Conservation (phyloP, 2,329 filamentous ascomycete genomes). For the Fusarium pseudocircinatum region DNA sequence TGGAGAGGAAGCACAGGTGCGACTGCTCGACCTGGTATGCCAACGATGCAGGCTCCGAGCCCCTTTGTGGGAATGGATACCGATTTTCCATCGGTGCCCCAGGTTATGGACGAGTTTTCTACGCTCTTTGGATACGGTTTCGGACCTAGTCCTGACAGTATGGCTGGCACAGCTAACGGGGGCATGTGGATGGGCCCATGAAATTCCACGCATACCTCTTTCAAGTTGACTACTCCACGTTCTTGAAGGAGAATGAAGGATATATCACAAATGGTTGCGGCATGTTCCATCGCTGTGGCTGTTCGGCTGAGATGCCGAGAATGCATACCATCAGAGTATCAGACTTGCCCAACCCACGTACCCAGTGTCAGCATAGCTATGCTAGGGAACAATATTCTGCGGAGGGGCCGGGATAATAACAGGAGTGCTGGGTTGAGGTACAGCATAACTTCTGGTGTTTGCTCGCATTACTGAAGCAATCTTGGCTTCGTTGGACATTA, state of each 20-base stretch:
- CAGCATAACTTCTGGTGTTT: neutral
- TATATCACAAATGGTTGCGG: neutral
- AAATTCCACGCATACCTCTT: neutral
- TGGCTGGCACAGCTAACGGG: conserved; percentile 37
- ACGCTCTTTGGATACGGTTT: conserved; percentile 47
- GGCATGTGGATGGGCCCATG: conserved; percentile 45
- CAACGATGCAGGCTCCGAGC: conserved; percentile 43
- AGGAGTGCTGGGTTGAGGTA: neutral
- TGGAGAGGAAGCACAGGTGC: conserved; percentile 35
- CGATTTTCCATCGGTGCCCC: conserved; percentile 51
- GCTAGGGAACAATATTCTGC: neutral
- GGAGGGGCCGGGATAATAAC: neutral
- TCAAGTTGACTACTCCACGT: neutral
- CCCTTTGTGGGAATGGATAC: conserved; percentile 51
- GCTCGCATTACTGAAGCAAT: neutral
- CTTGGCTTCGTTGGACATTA: neutral
- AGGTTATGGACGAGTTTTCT: conserved; percentile 51
- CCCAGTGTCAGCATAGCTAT: neutral
- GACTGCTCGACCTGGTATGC: conserved; percentile 37
- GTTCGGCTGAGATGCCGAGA: neutral
- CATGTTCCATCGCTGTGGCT: neutral
- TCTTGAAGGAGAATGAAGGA: conserved; percentile 11
- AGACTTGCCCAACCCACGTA: neutral
- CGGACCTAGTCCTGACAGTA: conserved; percentile 45
- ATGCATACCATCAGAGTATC: neutral